Evolutionary conservation across 257 asterid genomes (phyloP).

Genomic region (Jasminum sambac): DNA sequence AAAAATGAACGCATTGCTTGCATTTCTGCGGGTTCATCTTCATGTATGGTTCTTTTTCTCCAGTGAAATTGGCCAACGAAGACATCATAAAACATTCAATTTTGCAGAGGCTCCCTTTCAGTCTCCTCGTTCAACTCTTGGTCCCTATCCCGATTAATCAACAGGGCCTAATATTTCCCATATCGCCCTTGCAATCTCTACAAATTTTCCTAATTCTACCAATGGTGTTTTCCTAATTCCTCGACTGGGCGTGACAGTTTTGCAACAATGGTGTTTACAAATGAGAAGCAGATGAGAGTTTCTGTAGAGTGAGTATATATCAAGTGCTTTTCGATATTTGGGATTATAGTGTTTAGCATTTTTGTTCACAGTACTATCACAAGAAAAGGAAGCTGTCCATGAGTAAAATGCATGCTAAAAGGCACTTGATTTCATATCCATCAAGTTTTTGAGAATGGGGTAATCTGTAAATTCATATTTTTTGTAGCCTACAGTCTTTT

Average conservation of each 20-base stretch:
- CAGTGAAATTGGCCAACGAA: slow-evolving; percentile 35
- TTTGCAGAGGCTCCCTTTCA: slow-evolving; percentile 18
- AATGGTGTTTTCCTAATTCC: neutral
- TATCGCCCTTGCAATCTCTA: slow-evolving; percentile 15
- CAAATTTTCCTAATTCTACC: slow-evolving; percentile 4
- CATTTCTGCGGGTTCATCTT: slow-evolving; percentile 30
- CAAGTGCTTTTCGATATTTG: neutral
- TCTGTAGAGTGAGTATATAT: slow-evolving; percentile 2
- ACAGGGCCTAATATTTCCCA: slow-evolving; percentile 1
- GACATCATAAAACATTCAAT: slow-evolving; percentile 32
- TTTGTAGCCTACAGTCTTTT: neutral
- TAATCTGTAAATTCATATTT: neutral
- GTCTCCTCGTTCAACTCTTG: slow-evolving; percentile 36
- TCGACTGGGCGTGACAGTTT: slow-evolving; percentile 26
- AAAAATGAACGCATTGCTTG: slow-evolving; percentile 2
- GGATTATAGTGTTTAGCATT: neutral
- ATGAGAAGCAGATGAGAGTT: slow-evolving; percentile 19
- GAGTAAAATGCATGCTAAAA: neutral
- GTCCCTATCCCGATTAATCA: slow-evolving; percentile 27
- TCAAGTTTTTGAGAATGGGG: neutral
- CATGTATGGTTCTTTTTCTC: slow-evolving; percentile 36
- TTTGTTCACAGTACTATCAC: neutral
- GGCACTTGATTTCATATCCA: neutral
- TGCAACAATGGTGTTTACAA: slow-evolving; percentile 10
- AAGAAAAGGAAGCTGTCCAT: neutral